Conservation (phyloP, 2,329 filamentous ascomycete species). For the Aspergillus pseudotamarii region DNA sequence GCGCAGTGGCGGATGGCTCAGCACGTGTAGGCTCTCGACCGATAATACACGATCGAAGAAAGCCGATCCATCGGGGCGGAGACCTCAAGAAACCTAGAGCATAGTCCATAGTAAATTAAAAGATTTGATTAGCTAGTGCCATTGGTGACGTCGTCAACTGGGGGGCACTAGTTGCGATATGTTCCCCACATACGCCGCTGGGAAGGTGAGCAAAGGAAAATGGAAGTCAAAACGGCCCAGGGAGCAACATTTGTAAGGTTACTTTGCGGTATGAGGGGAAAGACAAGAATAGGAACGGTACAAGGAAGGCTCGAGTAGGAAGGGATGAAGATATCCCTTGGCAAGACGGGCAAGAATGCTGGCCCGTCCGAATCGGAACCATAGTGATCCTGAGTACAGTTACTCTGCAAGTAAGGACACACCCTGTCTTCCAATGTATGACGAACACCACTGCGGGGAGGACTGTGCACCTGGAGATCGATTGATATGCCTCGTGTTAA, state of each 20-base stretch:
- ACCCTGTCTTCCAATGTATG: not conserved
- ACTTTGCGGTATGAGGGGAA: conserved; percentile 1
- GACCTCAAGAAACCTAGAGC: not conserved
- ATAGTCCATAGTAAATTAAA: not conserved
- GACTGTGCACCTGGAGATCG: not conserved
- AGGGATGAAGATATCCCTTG: conserved; percentile 18
- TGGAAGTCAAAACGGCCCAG: not conserved
- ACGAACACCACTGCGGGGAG: not conserved
- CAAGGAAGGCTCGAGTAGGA: not conserved
- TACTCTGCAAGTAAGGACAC: not conserved
- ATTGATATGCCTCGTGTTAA: not conserved
- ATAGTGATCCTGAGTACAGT: not conserved
- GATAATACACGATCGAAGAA: conserved; percentile 13
- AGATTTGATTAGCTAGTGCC: not conserved
- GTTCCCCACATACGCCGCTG: not conserved
- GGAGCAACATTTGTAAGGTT: not conserved
- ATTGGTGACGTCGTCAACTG: conserved; percentile 4
- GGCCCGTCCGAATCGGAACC: not conserved
- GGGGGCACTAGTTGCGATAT: not conserved
- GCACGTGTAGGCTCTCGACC: conserved; percentile 3
- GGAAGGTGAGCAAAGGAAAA: not conserved
- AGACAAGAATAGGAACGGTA: not conserved
- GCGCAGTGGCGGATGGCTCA: not conserved
- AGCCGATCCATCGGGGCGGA: conserved; percentile 3
- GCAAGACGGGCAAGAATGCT: conserved; percentile 15